Base-by-base conservation (phyloP, 176 grass and related monocot genomes). In the Carex scoparia region DNA sequence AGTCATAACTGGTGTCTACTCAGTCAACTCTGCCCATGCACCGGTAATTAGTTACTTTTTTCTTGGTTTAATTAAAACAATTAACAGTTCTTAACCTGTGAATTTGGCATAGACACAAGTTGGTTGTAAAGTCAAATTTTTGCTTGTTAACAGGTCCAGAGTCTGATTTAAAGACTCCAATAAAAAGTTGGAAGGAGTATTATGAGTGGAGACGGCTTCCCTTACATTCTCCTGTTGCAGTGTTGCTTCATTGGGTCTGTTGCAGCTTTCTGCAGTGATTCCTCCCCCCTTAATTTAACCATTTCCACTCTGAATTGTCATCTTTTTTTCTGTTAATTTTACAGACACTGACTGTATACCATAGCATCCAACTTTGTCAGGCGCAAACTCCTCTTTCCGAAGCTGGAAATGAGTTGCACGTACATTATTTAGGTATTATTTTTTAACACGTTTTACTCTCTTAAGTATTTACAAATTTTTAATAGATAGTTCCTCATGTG, bases 381-480 rank as follows among this genome's bases (percentile, higher is more conserved):
- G 2, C 69, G 48, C 87, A 58, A 89, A 75, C 64, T 33, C 92
- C 87, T 83, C 87, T 78, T 89, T 79, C 79, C 77, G 81, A 89
- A 88, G 81, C 59, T 8, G 72, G 80, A 73, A 75, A 86, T 58
- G 88, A 79, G 65, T 85, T 98, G 51, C 27, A 57, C 56, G 91
- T 98, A 89, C 96, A 98, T 79, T 98, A 98, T 88, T 94, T 98
- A 98, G 96, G 96, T 98, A 94, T 86, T 16, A 59, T 65, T n/a
- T 84, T 84, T 65, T 55, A 53, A 68, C 14, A 56, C 12, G 38
- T 69, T 83, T 32, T 69, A 55, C 19, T 69, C 28, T 35, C 13
- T 66, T 4, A 56, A 86, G 69, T n/a, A 70, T 53, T 65, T 61
- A 54, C 58, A 68, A 57, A 67, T 49, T 42, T 46, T 56, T 86